A percentile compares a stretch with the other conserved stretches of the same genome.
These are phyloP conservation scores for Penicillium sp. DNA, from an alignment of 2,329 filamentous ascomycete genomes.

Conservation along the genomic window DNA sequence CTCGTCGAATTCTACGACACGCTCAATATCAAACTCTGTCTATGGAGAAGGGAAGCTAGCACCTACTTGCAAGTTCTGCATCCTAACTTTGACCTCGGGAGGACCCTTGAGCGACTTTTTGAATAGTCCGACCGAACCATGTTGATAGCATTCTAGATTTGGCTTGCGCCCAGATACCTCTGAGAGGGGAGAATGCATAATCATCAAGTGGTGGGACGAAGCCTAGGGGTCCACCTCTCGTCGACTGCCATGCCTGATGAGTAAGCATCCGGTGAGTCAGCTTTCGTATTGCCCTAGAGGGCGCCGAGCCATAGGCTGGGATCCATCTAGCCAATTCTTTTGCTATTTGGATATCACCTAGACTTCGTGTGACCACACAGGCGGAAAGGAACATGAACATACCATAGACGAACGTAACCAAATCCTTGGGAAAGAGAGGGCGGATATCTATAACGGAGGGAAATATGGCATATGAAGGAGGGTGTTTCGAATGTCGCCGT, in stretches of 20 bases:
- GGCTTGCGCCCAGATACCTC: not conserved
- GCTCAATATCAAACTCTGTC: constrained; percentile 3
- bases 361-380: not conserved
- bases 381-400: not conserved
- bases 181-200: not conserved
- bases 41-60: not conserved
- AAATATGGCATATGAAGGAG: not conserved
- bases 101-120: constrained; percentile 2
- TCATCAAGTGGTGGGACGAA: not conserved
- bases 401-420: too few relatives aligned
- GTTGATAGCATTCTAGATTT: not conserved
- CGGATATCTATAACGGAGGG: too few relatives aligned
- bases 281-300: not conserved
- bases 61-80: constrained; percentile 37
- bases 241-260: not conserved
- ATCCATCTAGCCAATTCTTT: not conserved
- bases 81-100: constrained; percentile 24
- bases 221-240: not conserved
- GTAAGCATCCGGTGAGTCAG: not conserved
- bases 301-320: not conserved
- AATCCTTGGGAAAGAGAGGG: too few relatives aligned
- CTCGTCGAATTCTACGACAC: constrained; percentile 26
- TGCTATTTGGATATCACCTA: not conserved
- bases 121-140: not conserved
- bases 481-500: not conserved